Evolutionary conservation across 164 flowering plant genomes (phyloP).

Genomic region (Annona squamosa): DNA sequence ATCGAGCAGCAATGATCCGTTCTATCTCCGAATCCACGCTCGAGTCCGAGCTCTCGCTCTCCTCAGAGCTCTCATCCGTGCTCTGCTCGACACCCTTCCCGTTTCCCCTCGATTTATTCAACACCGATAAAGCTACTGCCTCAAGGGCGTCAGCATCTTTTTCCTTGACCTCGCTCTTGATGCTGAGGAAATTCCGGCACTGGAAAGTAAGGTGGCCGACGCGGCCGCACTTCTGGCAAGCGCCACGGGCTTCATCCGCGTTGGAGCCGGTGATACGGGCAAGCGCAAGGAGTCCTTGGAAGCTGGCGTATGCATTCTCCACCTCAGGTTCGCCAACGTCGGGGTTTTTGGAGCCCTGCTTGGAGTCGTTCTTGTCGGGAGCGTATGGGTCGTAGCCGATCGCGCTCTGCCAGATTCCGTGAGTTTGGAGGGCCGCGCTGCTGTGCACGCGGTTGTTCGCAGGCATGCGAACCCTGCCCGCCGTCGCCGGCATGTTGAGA

Average conservation of each 20-base stretch:
- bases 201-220: constrained; percentile 88
- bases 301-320: constrained; percentile 83
- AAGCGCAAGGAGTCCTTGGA: constrained; percentile 83
- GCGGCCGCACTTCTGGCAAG: constrained; percentile 92
- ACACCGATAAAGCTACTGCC: constrained; percentile 31
- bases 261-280: constrained; percentile 77
- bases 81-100: not conserved
- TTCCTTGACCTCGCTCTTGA: constrained; percentile 61
- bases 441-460: constrained; percentile 99
- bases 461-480: constrained; percentile 99
- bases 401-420: constrained; percentile 99
- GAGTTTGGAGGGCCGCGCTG: constrained; percentile 96
- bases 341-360: constrained; percentile 19
- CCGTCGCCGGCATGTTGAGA: constrained; percentile 92
- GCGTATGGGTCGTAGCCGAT: constrained; percentile 97
- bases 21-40: constrained; percentile 84
- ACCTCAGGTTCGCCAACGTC: constrained; percentile 48
- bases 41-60: constrained; percentile 65
- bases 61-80: constrained; percentile 36
- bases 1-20: constrained; percentile 57
- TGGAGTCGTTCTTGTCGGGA: constrained; percentile 68
- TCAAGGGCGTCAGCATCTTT: constrained; percentile 49
- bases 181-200: constrained; percentile 79
- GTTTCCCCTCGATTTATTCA: constrained; percentile 54
- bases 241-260: constrained; percentile 80